A percentile compares a stretch with the other conserved stretches of the same genome.
Evolutionary conservation across 2,329 filamentous ascomycete species (phyloP).

Genomic region (Fusarium sp.): DNA sequence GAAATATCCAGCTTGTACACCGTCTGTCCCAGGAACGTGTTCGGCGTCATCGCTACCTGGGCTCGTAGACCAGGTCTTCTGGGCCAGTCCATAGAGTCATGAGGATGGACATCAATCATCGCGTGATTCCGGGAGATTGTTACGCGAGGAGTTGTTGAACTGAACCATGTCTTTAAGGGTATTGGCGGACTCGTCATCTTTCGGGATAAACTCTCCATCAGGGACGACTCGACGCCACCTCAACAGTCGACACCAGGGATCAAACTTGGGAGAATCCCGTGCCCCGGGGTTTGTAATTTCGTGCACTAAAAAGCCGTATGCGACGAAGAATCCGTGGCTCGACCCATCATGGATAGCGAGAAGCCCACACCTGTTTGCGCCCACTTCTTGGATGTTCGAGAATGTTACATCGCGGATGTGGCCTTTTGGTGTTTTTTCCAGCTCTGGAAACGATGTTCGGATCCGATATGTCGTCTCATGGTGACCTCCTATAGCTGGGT

Average conservation of each 20-base stretch:
- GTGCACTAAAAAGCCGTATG: not conserved
- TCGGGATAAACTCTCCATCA: not conserved
- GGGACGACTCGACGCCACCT: not conserved
- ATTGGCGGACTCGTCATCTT: not conserved
- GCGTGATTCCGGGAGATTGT: not conserved
- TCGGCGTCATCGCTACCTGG: not conserved
- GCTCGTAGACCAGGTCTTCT: not conserved
- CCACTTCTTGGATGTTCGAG: too few relatives aligned
- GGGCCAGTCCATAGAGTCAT: not conserved
- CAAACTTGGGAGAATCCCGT: not conserved
- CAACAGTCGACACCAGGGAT: not conserved
- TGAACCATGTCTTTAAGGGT: not conserved
- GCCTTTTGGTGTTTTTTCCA: not conserved
- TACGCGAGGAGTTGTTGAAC: not conserved
- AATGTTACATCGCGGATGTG: not conserved
- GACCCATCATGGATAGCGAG: not conserved
- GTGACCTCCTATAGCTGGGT: not conserved
- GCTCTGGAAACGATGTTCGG: not conserved
- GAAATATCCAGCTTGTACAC: not conserved
- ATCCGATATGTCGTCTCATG: not conserved
- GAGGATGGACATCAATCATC: not conserved
- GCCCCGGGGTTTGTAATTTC: too few relatives aligned
- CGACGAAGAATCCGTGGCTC: not conserved
- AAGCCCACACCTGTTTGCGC: not conserved
- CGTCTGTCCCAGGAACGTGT: not conserved